Evolutionary conservation across 305 asterid species (phyloP), one percentile per base, ranked within the genome.

Genomic region (Fraxinus angustifolia): DNA sequence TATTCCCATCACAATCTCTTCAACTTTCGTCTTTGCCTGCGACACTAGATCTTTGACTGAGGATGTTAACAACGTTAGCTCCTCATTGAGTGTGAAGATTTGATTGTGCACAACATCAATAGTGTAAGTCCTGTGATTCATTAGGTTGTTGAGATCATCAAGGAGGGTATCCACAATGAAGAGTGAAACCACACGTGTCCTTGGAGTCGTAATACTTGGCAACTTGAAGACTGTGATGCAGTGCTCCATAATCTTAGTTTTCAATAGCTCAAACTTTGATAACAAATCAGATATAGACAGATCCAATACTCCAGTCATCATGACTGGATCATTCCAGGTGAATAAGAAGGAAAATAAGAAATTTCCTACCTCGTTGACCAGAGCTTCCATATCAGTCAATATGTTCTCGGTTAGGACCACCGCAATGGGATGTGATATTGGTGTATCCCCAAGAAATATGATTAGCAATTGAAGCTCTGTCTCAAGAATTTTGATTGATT

Each of bases 121-220:
- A 4, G 17, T 7, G 14, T 74, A 45, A 74, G 21, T 60, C 12
- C 6, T 36, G 6, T 23, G 30, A 74, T 19, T 19, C 1, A 74
- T 14, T 35, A 74, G 8, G 21, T 17, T 6, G 8, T 74, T 45
- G 11, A 74, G 56, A 38, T 74, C 78, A 74, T 36, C 40, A 6
- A 74, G 78, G 30, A 74, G 58, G 8, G 78, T 33, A 74, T 74
- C 58, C 11, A 74, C 58, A 14, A 74, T 36, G 56, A 36, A 74
- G 56, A 74, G 31, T n/a, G 53, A 38, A 74, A 17, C 53, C 12
- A 74, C 58, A 35, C 56, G 6, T 14, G 17, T 74, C 26, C n/a
- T 36, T 21, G 12, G 36, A 31, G 78, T n/a, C 8, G 6, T 3
- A 34, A 6, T 2, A 6, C 42, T 8, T 4, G 19, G 65, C 65